Base-by-base conservation (phyloP, 768 basidiomycete genomes). In the Exidia glandulosa region DNA sequence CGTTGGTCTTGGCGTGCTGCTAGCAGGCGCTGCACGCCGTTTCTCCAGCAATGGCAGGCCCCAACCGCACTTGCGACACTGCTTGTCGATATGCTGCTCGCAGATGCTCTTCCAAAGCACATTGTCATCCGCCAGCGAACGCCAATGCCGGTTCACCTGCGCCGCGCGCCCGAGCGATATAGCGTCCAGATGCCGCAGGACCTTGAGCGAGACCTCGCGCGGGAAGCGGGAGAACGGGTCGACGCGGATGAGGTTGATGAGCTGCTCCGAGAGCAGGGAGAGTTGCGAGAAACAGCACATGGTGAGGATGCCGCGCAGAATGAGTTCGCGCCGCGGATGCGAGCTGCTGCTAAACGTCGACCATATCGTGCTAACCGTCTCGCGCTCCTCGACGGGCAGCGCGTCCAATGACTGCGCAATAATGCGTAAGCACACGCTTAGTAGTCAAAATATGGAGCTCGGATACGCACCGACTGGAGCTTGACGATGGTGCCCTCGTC, bases 241-340 rank as follows among this genome's bases (percentile, higher is more conserved):
- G 72, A 98, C 86, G 65, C 96, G 87, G 71, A 96, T 97, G 65
- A 97, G 86, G 64, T 90, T 86, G 33, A 85, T 78, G 62, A 98
- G 89, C 58, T 93, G 88, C 63, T 96, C 91, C 32, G 93, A 88
- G 61, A 99, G 86, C 56, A 97, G 88, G 30, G 96, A 97, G 31
- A 99, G 86, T 68, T 99, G 94, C 54, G 90, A 94, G 77, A 96
- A 97, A 74, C 96, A 98, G 72, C 94, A 98, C 93, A 99, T 98
- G 16, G 96, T 97, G 65, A 99, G 84, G 61, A 99, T 81, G 41
- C 96, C 96, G 67, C 90, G 91, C 56, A 99, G 87, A 69, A 98
- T 97, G 70, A 98, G 84, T 59, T 89, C 91, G 36, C 96, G 83
- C 34, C 90, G 85, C 4, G 88, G 83, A 67, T 97, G 93, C 0